phyloP scores from a whole-genome alignment of 164 flowering plant genomes.

The Aristolochia contorta region DNA sequence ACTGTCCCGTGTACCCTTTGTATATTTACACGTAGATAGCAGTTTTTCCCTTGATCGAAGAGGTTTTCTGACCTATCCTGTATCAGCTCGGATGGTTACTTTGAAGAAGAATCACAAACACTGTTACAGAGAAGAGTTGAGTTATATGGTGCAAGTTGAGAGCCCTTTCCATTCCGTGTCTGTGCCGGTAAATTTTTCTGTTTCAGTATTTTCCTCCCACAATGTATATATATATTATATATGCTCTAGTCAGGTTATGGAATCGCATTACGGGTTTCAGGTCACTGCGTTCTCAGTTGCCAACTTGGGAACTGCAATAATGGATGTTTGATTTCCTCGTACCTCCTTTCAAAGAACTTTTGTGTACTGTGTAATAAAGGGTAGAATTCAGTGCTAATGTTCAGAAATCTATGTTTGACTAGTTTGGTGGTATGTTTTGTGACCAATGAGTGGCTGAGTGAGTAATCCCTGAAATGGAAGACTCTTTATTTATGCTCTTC shows the following conservation, averaged over 20 bases:
- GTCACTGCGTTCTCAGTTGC: too few relatives aligned
- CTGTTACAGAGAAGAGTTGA: not conserved
- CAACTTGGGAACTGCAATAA: too few relatives aligned
- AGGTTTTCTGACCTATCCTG: not conserved
- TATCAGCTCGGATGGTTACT: not conserved
- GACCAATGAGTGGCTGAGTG: too few relatives aligned
- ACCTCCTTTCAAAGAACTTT: too few relatives aligned
- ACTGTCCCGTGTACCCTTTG: slow-evolving; percentile 2
- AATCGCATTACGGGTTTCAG: too few relatives aligned
- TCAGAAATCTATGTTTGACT: too few relatives aligned
- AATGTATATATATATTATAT: not conserved
- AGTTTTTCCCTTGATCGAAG: not conserved
- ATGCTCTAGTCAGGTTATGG: not conserved
- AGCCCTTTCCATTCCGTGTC: not conserved
- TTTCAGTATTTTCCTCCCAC: not conserved
- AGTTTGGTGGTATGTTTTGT: too few relatives aligned
- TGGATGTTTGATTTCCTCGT: too few relatives aligned
- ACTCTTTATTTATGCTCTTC: too few relatives aligned
- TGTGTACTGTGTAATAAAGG: too few relatives aligned
- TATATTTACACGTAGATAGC: not conserved
- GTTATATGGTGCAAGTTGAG: not conserved
- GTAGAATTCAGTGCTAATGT: too few relatives aligned
- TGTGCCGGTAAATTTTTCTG: not conserved
- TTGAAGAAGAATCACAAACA: not conserved
- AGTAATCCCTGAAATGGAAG: too few relatives aligned